Conservation (phyloP, 257 asterid species). For the Salvia miltiorrhiza region DNA sequence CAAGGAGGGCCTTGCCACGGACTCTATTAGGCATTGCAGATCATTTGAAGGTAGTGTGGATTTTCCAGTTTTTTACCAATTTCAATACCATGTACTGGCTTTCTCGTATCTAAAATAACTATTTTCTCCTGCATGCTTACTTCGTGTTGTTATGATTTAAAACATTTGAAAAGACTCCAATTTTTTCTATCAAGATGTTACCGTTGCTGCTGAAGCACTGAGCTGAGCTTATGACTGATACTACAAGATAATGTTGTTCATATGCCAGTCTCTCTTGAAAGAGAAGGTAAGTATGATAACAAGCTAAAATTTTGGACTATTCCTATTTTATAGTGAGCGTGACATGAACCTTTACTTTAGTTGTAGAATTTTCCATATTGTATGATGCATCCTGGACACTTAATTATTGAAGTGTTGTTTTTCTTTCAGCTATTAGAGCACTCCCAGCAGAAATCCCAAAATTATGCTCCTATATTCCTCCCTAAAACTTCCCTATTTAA, state of each 20-base stretch:
- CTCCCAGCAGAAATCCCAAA: no score
- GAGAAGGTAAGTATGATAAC: slow-evolving; percentile 10
- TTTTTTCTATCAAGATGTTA: slow-evolving; percentile 4
- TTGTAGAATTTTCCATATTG: neutral
- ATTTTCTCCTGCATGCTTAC: neutral
- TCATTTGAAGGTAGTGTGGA: slow-evolving; percentile 29
- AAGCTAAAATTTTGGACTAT: neutral
- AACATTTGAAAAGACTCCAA: neutral
- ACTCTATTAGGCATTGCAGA: slow-evolving; percentile 20
- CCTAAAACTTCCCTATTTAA: no score
- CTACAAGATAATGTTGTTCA: slow-evolving; percentile 13
- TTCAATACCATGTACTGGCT: neutral
- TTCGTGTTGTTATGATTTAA: neutral
- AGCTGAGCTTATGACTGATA: slow-evolving; percentile 12
- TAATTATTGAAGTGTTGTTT: neutral
- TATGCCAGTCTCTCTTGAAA: slow-evolving; percentile 4
- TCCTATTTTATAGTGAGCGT: neutral
- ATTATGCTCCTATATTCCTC: no score
- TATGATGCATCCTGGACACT: neutral
- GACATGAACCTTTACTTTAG: neutral
- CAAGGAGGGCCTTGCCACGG: slow-evolving; percentile 33
- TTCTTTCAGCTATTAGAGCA: no score
- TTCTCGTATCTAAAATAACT: neutral
- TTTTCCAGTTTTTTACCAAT: neutral
- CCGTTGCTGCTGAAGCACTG: slow-evolving; percentile 36